phyloP scores from a whole-genome alignment of 2,329 filamentous ascomycete genomes.

The Nemania serpens region DNA sequence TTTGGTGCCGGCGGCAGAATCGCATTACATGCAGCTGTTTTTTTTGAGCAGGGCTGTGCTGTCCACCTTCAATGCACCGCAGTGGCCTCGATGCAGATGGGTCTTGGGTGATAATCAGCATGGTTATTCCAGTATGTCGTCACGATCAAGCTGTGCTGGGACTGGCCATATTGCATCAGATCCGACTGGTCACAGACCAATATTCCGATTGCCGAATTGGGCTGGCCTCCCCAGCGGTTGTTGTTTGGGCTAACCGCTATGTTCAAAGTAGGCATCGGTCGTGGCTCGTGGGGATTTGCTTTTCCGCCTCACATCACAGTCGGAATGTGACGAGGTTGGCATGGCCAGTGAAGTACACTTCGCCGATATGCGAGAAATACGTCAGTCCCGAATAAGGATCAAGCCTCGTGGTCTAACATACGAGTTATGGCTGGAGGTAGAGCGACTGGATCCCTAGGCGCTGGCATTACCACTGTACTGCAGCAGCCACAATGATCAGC shows the following conservation, averaged over 20 bases:
- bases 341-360: slow-evolving; percentile 2
- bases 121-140: slow-evolving; percentile 4
- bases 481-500: slow-evolving; percentile 22
- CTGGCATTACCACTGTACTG: slow-evolving; percentile 14
- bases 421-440: neutral
- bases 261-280: neutral
- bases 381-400: neutral
- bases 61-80: neutral
- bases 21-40: slow-evolving; percentile 17
- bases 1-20: slow-evolving; percentile 13
- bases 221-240: neutral
- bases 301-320: slow-evolving; percentile 15
- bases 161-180: slow-evolving; percentile 9
- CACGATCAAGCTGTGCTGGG: slow-evolving; percentile 9
- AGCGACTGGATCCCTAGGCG: neutral
- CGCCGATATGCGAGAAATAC: slow-evolving; percentile 8
- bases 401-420: slow-evolving; percentile 13
- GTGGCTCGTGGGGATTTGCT: slow-evolving; percentile 18
- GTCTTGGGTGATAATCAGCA: slow-evolving; percentile 1
- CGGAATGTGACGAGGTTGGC: slow-evolving; percentile 12
- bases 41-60: slow-evolving; percentile 1
- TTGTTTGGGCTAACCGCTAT: slow-evolving; percentile 6
- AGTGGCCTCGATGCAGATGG: slow-evolving; percentile 4
- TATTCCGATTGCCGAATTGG: slow-evolving; percentile 10
- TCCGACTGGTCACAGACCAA: slow-evolving; percentile 14